Evolutionary conservation across 139 green algal genomes (phyloP).

Genomic region (Astrephomene gubernaculifera): DNA sequence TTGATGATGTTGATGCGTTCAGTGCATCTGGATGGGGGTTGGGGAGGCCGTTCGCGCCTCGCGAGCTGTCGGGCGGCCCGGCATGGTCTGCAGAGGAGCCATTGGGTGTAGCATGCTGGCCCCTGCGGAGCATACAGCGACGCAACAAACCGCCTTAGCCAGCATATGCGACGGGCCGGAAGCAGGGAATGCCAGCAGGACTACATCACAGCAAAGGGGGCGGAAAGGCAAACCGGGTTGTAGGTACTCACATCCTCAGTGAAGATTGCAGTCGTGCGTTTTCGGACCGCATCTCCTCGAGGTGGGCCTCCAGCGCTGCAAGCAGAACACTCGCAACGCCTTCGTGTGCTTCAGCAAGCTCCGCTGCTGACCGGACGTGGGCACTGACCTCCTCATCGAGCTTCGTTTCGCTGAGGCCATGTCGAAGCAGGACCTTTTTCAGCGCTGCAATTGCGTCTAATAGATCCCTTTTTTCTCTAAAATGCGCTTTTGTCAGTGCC

Average conservation of each 20-base stretch:
- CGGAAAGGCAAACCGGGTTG: too few relatives aligned
- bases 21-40: too few relatives aligned
- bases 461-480: slow-evolving; percentile 67
- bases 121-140: too few relatives aligned
- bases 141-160: too few relatives aligned
- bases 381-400: slow-evolving; percentile 42
- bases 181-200: too few relatives aligned
- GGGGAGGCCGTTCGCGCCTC: too few relatives aligned
- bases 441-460: slow-evolving; percentile 62
- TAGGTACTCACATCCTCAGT: slow-evolving; percentile 8
- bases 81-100: too few relatives aligned
- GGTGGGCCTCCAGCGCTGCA: slow-evolving; percentile 31
- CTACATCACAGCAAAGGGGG: too few relatives aligned
- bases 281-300: slow-evolving; percentile 32
- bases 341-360: slow-evolving; percentile 42
- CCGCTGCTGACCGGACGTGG: slow-evolving; percentile 19
- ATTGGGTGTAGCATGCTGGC: not conserved
- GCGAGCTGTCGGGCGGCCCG: too few relatives aligned
- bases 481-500: slow-evolving; percentile 49
- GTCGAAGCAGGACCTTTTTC: slow-evolving; percentile 42
- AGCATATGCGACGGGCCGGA: not conserved
- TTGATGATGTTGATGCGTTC: too few relatives aligned
- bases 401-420: slow-evolving; percentile 42
- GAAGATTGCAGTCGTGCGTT: slow-evolving; percentile 42
- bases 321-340: slow-evolving; percentile 55